Conservation (phyloP, 768 basidiomycete genomes). For the Termitomyces bulborhizus region DNA sequence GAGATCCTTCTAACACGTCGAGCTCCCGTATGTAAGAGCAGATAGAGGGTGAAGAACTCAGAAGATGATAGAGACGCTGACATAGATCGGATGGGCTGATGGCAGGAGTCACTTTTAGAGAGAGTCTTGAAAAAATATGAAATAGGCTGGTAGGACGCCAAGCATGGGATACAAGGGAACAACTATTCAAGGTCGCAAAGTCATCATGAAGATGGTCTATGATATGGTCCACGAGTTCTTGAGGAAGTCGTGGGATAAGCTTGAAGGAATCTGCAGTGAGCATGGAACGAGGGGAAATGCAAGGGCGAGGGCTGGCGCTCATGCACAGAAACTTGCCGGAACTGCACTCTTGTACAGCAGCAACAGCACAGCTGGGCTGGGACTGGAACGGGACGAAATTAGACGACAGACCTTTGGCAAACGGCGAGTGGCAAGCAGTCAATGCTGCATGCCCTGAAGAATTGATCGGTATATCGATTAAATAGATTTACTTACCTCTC, state of each 20-base stretch:
- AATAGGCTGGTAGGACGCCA: conserved; percentile 34
- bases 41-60: conserved; percentile 27
- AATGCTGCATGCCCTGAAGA: conserved; percentile 15
- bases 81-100: conserved; percentile 24
- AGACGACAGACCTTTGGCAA: conserved; percentile 5
- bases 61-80: conserved; percentile 27
- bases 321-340: conserved; percentile 7
- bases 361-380: conserved; percentile 6
- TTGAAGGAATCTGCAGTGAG: not conserved
- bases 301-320: conserved; percentile 6
- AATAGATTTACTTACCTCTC: conserved; percentile 12
- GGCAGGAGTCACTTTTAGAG: conserved; percentile 21
- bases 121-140: conserved; percentile 35
- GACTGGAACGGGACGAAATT: not conserved
- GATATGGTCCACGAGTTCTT: conserved; percentile 42
- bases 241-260: conserved; percentile 26
- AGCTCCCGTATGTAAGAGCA: conserved; percentile 29
- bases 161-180: conserved; percentile 30
- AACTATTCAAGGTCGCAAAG: conserved; percentile 21
- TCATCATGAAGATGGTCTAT: conserved; percentile 38
- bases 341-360: conserved; percentile 9
- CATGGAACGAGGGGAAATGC: conserved; percentile 9
- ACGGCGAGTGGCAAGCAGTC: conserved; percentile 11
- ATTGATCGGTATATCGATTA: conserved; percentile 17
- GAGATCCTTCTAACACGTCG: conserved; percentile 33